Conservation (phyloP, 2,329 filamentous ascomycete genomes). For the Ophiocordyceps unilateralis region DNA sequence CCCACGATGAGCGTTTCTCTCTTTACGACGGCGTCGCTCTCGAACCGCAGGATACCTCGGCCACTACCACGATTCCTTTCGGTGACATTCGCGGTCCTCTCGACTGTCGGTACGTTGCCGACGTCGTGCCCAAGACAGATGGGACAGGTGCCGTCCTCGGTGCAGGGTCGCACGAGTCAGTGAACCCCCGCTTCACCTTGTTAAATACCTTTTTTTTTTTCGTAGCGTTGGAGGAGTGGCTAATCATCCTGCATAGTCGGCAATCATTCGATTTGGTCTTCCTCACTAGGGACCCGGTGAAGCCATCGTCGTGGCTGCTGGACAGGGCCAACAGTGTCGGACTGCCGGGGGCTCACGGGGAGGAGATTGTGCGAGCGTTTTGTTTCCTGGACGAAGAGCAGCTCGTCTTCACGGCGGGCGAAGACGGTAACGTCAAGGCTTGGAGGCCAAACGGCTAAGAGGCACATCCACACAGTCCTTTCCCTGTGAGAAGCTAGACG, state of each 20-base stretch:
- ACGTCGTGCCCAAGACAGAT: constrained; percentile 43
- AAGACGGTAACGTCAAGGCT: constrained; percentile 39
- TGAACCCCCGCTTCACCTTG: too few relatives aligned
- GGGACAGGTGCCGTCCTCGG: constrained; percentile 43
- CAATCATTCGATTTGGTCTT: constrained; percentile 44
- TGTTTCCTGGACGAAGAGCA: constrained; percentile 45
- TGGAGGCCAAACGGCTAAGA: constrained; percentile 23
- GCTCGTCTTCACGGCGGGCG: constrained; percentile 39
- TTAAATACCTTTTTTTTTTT: too few relatives aligned
- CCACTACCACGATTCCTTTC: constrained; percentile 29
- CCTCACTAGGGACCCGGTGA: constrained; percentile 28
- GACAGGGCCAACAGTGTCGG: constrained; percentile 37
- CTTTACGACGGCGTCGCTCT: constrained; percentile 52
- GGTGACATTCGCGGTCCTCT: constrained; percentile 53
- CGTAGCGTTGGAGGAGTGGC: too few relatives aligned
- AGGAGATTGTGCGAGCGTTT: constrained; percentile 46
- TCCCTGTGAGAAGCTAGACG: background rate
- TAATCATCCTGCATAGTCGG: constrained; percentile 27
- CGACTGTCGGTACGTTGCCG: constrained; percentile 57
- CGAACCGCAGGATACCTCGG: constrained; percentile 20
- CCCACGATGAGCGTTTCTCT: constrained; percentile 62
- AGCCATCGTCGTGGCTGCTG: constrained; percentile 33
- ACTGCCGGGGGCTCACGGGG: constrained; percentile 44
- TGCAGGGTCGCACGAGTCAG: constrained; percentile 50
- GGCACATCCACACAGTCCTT: background rate